These are phyloP conservation scores for Eimeria acervulina DNA, from an alignment of 169 alveolate species.

Conservation along the genomic window DNA sequence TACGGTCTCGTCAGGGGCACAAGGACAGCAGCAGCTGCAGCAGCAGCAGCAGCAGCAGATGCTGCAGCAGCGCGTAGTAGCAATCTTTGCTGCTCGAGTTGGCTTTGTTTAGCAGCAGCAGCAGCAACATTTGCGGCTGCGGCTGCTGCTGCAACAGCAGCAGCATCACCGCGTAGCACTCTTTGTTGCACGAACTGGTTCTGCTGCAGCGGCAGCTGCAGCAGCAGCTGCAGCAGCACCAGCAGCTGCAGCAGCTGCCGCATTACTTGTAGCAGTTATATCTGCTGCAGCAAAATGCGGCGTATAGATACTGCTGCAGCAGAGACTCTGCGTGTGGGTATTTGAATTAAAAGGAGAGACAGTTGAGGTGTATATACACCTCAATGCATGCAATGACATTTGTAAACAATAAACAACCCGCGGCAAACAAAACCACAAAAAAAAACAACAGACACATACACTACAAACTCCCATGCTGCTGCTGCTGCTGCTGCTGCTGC, in stretches of 20 bases:
- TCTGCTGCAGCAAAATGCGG: neutral
- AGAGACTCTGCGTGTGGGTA: no score
- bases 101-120: constrained; percentile 14
- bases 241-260: constrained; percentile 36
- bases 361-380: no score
- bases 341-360: no score
- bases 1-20: neutral
- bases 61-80: neutral
- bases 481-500: no score
- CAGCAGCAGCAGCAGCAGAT: no score
- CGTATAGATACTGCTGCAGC: no score
- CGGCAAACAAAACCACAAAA: neutral
- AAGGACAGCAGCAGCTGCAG: no score
- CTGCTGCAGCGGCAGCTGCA: constrained; percentile 16
- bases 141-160: neutral
- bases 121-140: neutral
- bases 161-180: neutral
- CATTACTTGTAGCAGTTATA: neutral
- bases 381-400: no score
- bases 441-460: neutral
- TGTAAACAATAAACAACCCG: neutral
- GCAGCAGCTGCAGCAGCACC: neutral
- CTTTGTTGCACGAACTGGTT: neutral
- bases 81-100: neutral
- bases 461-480: neutral